A percentile compares a stretch with the other conserved stretches of the same genome.
These are phyloP conservation scores for Tulasnella sp. DNA, from an alignment of 768 basidiomycete genomes.

Conservation along the genomic window DNA sequence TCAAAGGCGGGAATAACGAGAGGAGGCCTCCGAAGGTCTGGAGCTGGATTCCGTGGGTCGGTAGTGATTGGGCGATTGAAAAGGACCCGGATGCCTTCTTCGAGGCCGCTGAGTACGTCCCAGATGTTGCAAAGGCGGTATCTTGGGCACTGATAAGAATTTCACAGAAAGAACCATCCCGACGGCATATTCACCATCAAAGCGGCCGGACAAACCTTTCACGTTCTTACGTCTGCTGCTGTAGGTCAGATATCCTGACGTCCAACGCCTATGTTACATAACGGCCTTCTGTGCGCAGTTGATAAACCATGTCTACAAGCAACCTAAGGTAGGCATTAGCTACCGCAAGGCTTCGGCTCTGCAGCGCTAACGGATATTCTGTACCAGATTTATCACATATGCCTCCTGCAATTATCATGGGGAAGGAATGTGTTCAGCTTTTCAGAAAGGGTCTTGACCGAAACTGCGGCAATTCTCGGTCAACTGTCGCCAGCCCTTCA, in stretches of 20 bases:
- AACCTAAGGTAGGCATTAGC: slow-evolving; percentile 8
- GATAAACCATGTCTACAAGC: slow-evolving; percentile 14
- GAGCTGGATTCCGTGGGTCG: slow-evolving; percentile 11
- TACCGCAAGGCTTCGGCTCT: neutral
- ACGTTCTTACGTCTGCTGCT: neutral
- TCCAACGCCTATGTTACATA: no score
- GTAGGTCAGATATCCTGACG: neutral
- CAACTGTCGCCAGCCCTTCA: neutral
- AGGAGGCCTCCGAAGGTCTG: slow-evolving; percentile 10
- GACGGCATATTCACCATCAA: slow-evolving; percentile 5
- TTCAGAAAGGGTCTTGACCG: slow-evolving; percentile 9
- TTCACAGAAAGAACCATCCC: neutral
- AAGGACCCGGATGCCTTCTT: slow-evolving; percentile 7
- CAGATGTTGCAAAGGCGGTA: neutral
- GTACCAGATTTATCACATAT: neutral
- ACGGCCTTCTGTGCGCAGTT: neutral
- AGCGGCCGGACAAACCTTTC: neutral
- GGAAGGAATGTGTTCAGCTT: neutral
- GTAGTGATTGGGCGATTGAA: neutral
- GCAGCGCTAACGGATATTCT: neutral
- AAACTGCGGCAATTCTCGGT: neutral
- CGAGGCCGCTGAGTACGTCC: neutral
- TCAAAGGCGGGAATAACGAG: neutral
- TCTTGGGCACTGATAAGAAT: neutral
- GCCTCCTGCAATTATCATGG: neutral